phyloP scores from a whole-genome alignment of 768 basidiomycete genomes.

The Nevesoporus exiguus region DNA sequence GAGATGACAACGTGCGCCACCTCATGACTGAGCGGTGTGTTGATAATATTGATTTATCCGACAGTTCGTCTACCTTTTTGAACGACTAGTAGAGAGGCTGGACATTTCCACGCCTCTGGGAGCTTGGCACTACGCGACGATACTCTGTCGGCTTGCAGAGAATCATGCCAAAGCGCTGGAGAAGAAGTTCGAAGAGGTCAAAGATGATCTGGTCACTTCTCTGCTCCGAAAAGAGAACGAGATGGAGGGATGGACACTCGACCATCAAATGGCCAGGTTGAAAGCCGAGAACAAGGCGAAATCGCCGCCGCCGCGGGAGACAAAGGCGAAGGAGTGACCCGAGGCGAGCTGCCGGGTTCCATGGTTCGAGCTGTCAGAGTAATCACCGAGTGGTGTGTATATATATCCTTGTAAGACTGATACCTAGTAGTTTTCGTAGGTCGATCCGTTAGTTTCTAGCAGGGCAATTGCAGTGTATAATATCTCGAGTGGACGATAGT shows the following conservation, averaged over 20 bases:
- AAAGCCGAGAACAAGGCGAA: not conserved
- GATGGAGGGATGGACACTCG: constrained; percentile 1
- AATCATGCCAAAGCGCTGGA: not conserved
- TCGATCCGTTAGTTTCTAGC: too few species aligned
- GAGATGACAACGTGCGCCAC: not conserved
- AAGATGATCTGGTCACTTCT: not conserved
- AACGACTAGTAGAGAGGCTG: constrained; percentile 1
- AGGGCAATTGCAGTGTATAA: too few species aligned
- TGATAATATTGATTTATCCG: not conserved
- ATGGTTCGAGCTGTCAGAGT: too few species aligned
- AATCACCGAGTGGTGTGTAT: too few species aligned
- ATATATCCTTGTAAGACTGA: too few species aligned
- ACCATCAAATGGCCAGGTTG: not conserved
- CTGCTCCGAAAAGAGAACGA: not conserved
- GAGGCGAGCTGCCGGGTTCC: not conserved
- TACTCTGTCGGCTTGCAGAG: constrained; percentile 8
- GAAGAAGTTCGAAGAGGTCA: not conserved
- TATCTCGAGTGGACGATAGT: too few species aligned
- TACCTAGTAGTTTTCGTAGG: too few species aligned
- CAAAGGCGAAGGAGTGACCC: not conserved
- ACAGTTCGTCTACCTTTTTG: constrained; percentile 5
- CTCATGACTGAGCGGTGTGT: too few species aligned
- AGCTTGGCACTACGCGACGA: constrained; percentile 9
- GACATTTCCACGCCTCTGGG: constrained; percentile 5
- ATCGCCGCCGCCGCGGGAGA: not conserved